Base-by-base conservation (phyloP, 177 flowering plant genomes). In the Vitis hybrid region DNA sequence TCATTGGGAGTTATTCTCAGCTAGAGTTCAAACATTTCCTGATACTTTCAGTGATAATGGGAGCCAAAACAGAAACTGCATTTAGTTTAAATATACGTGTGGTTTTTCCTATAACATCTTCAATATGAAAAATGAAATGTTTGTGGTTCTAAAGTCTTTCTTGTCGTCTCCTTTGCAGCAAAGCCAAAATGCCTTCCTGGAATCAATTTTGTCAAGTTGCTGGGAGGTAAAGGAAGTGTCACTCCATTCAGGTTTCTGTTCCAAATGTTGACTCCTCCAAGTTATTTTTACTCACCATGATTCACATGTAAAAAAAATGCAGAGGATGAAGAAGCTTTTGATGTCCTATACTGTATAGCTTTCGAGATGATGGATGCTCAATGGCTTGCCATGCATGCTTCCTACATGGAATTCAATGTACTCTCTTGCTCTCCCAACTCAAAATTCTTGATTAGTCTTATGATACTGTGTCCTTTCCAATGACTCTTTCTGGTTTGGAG, bases 361-460 rank as follows among this genome's bases (percentile, higher is more conserved):
- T 94, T 86, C 76, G 94, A 88, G 76, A 78, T 94, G 91, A 90
- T 94, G 98, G 99, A 94, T 74, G 98, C 97, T 18, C 99, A 91
- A 68, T 94, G 99, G 99, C 98, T 94, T 49, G 99, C 99, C 2
- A 93, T 90, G 98, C 86, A 71, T 52, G 99, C 99, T 79, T 94
- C 99, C n/a, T 94, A 96, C 72, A 96, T 96, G 99, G 90, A 96
- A 68, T 96, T 96, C 65, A 96, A 96, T 69, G 99, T 95, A 89
- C 58, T 11, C 67, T 61, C 71, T 70, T 67, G 69, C 79, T 68
- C 79, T 77, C 81, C 71, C 71, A 27, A 71, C 52, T 76, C 61
- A 41, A 41, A 41, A 41, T 41, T 41, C 46, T 41, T 5, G 46
- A 41, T 68, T 57, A 73, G 61, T 67, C 62, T 27, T 5, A 32